phyloP scores from a whole-genome alignment of 176 grass and related monocot genomes.

The Ananas comosus region DNA sequence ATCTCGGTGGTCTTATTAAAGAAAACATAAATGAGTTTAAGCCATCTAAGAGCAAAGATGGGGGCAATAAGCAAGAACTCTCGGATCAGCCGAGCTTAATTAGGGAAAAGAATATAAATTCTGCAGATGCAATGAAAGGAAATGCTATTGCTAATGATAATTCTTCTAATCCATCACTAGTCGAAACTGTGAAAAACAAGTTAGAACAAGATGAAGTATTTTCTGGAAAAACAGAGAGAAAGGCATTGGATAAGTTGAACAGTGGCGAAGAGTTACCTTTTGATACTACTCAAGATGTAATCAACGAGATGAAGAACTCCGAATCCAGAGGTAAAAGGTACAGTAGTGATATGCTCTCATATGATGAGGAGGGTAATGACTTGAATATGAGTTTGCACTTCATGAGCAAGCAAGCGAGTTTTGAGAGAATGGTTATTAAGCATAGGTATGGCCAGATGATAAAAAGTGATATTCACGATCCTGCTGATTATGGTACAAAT shows the following conservation, averaged over 20 bases:
- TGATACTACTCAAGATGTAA: background rate
- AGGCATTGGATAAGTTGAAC: background rate
- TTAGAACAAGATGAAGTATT: background rate
- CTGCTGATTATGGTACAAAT: background rate
- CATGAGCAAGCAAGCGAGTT: constrained; percentile 16
- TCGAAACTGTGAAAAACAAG: constrained; percentile 6
- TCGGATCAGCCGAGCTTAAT: background rate
- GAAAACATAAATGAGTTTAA: constrained; percentile 43
- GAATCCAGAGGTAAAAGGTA: constrained; percentile 8
- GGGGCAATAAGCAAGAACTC: constrained; percentile 12
- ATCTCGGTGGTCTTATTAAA: constrained; percentile 29
- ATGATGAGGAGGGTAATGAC: constrained; percentile 28
- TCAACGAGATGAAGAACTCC: background rate
- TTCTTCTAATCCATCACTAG: background rate
- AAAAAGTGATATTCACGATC: constrained; percentile 6
- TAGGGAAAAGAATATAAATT: constrained; percentile 7
- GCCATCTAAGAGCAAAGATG: constrained; percentile 29
- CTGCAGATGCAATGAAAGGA: constrained; percentile 6
- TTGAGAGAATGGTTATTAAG: constrained; percentile 54
- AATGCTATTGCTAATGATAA: constrained; percentile 7
- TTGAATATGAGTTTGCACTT: constrained; percentile 24
- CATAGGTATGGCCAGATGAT: constrained; percentile 13
- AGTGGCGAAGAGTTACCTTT: background rate
- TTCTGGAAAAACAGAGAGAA: background rate
- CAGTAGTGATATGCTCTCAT: constrained; percentile 28